Percentiles rank a stretch among this genome's conserved stretches.
Conservation (phyloP, 805 yeast species). For the Naumovozyma castellii region DNA sequence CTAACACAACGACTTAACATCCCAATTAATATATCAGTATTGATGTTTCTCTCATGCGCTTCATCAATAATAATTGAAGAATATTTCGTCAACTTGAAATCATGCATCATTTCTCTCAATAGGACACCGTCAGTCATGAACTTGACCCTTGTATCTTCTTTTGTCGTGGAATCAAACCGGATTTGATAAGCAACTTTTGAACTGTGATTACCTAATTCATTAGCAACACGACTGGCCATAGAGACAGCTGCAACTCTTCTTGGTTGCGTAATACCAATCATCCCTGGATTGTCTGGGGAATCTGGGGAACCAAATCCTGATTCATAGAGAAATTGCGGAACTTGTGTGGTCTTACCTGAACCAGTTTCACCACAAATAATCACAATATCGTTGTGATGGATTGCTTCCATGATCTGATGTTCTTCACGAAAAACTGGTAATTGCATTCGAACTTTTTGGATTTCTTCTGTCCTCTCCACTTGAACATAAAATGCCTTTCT, state of each 20-base stretch:
- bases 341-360: conserved; percentile 96
- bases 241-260: conserved; percentile 91
- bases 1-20: conserved; percentile 80
- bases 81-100: conserved; percentile 69
- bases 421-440: conserved; percentile 89
- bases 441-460: conserved; percentile 58
- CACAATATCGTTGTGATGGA: conserved; percentile 82
- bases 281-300: conserved; percentile 63
- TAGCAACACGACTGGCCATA: conserved; percentile 73
- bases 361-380: conserved; percentile 97
- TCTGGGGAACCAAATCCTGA: conserved; percentile 70
- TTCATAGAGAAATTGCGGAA: conserved; percentile 91
- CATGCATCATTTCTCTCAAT: conserved; percentile 85
- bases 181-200: conserved; percentile 70
- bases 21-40: conserved; percentile 93
- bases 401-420: conserved; percentile 89
- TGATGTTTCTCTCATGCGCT: conserved; percentile 94
- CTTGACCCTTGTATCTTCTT: conserved; percentile 60
- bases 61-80: conserved; percentile 88
- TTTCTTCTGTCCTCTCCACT: conserved; percentile 53
- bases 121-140: conserved; percentile 95
- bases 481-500: conserved; percentile 61
- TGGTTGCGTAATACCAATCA: conserved; percentile 95
- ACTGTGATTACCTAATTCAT: conserved; percentile 67
- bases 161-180: conserved; percentile 64